A percentile compares a stretch with the other conserved stretches of the same genome.
Evolutionary conservation across 1,139 yeast genomes (phyloP).

Genomic region (Fermentozyma sake): DNA sequence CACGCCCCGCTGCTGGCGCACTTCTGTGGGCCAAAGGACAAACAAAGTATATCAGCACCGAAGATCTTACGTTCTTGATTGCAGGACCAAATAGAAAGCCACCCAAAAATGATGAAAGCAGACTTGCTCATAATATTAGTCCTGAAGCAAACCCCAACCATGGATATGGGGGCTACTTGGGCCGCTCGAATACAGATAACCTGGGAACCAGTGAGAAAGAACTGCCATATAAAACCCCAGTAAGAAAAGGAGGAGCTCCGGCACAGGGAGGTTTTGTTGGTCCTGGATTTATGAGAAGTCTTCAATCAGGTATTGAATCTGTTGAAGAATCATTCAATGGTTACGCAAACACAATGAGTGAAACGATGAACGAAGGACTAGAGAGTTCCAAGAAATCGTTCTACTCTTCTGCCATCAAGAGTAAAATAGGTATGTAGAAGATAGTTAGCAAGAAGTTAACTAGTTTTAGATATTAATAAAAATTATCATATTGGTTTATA

Average conservation of each 20-base stretch:
- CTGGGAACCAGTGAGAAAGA: constrained; percentile 18
- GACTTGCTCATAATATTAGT: constrained; percentile 51
- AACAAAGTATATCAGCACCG: constrained; percentile 50
- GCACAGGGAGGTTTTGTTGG: constrained; percentile 25
- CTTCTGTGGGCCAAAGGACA: constrained; percentile 84
- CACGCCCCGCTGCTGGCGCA: constrained; percentile 75
- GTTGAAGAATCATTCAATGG: constrained; percentile 55
- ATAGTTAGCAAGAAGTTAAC: too few relatives aligned
- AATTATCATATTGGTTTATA: too few relatives aligned
- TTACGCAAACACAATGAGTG: constrained; percentile 53
- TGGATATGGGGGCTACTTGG: constrained; percentile 19
- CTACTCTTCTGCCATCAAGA: constrained; percentile 48
- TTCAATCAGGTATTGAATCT: constrained; percentile 51
- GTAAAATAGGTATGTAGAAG: constrained; percentile 47
- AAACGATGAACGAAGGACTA: constrained; percentile 48
- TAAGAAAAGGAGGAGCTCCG: constrained; percentile 26
- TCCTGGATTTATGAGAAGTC: constrained; percentile 40
- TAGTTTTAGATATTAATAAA: too few relatives aligned
- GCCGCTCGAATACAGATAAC: constrained; percentile 5
- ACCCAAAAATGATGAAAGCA: constrained; percentile 52
- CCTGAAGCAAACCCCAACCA: constrained; percentile 43
- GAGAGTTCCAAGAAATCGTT: constrained; percentile 49
- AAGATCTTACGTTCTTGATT: constrained; percentile 55
- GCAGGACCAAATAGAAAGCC: constrained; percentile 59
- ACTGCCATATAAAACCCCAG: constrained; percentile 44